Evolutionary conservation across 2,329 filamentous ascomycete genomes (phyloP).

Genomic region (Fusarium chaquense): DNA sequence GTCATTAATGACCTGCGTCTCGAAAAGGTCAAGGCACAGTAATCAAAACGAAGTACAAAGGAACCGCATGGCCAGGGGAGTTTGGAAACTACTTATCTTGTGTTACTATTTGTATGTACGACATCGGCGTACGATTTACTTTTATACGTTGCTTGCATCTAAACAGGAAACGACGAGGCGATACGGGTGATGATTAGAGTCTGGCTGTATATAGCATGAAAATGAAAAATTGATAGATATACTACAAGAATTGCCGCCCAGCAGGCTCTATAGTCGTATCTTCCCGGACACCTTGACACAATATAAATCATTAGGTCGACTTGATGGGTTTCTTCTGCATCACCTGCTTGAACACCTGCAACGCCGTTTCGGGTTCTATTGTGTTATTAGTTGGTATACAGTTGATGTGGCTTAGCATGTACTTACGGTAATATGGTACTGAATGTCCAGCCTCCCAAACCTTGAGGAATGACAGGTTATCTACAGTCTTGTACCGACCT

Average conservation of each 20-base stretch:
- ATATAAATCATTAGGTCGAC: conserved; percentile 31
- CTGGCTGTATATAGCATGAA: background rate
- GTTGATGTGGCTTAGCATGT: too few species aligned
- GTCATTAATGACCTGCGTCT: conserved; percentile 86
- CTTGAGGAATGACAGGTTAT: conserved; percentile 70
- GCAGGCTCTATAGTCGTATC: background rate
- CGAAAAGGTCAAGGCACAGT: conserved; percentile 53
- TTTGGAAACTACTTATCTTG: conserved; percentile 22
- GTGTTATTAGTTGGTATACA: conserved; percentile 8
- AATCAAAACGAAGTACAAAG: conserved; percentile 2
- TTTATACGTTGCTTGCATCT: conserved; percentile 12
- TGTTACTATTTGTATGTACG: conserved; percentile 11
- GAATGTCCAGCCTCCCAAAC: conserved; percentile 71
- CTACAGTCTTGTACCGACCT: conserved; percentile 62
- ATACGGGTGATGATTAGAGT: background rate
- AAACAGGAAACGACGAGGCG: conserved; percentile 11
- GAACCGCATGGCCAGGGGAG: conserved; percentile 31
- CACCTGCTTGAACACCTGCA: conserved; percentile 47
- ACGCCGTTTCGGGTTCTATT: conserved; percentile 45
- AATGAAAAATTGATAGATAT: background rate
- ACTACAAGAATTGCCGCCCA: conserved; percentile 1
- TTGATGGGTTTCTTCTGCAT: conserved; percentile 43
- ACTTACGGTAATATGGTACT: conserved; percentile 60
- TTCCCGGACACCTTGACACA: conserved; percentile 4
- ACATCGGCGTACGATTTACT: conserved; percentile 16